Evolutionary conservation across 2,329 filamentous ascomycete species (phyloP).

Genomic region (Cytospora piceicola): DNA sequence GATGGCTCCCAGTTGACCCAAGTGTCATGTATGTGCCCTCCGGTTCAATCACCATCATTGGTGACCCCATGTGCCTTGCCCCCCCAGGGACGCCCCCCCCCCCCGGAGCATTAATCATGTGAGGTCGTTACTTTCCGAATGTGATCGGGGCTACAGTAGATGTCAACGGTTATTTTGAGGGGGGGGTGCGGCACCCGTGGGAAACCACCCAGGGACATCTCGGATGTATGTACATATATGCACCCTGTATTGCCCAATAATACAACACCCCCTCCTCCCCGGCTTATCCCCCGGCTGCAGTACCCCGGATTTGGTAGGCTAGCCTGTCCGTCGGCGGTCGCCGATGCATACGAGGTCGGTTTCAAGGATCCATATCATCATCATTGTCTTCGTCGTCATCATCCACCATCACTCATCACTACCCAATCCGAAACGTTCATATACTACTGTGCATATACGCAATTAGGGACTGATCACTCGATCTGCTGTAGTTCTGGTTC

Average conservation of each 20-base stretch:
- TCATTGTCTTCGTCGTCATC: neutral
- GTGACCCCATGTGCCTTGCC: neutral
- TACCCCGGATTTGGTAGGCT: neutral
- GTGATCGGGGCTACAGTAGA: neutral
- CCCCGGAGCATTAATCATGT: neutral
- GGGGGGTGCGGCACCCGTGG: neutral
- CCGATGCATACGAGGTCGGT: neutral
- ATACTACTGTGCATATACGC: neutral
- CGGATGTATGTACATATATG: neutral
- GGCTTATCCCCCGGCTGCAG: neutral
- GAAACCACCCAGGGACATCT: neutral
- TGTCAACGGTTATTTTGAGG: neutral
- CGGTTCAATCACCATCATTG: neutral
- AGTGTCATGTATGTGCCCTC: constrained; percentile 2
- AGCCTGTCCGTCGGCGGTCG: neutral
- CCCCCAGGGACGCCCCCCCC: too few species aligned
- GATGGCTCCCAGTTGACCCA: neutral
- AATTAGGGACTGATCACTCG: neutral
- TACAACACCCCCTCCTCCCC: neutral
- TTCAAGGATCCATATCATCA: neutral
- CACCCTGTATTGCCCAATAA: neutral
- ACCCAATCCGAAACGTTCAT: neutral
- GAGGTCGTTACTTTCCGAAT: constrained; percentile 1
- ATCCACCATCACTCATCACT: neutral
- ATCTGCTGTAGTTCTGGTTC: neutral